Base-by-base conservation (phyloP, 257 asterid genomes). In the Penstemon newberryi region DNA sequence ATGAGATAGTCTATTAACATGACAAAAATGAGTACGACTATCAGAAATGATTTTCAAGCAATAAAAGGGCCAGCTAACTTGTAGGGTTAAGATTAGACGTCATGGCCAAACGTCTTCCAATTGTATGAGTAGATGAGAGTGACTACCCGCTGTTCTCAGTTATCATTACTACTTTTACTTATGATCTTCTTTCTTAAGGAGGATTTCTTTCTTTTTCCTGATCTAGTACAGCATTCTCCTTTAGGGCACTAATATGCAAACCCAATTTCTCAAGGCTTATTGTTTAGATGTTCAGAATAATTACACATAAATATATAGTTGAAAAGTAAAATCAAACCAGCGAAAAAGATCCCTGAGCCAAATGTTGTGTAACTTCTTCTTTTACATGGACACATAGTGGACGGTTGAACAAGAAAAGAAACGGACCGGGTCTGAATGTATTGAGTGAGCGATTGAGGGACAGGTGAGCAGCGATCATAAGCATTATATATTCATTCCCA, bases 261-360 rank as follows among this genome's bases (percentile, higher is more conserved):
- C 72, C 41, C 39, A 52, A 66, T 39, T 66, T 66, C 60, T 52
- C 39, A 66, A 19, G 59, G 43, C 37, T 49, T n/a, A 15, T 8
- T 39, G 9, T 50, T 46, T 39, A n/a, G n/a, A 66, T 39, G 12
- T 51, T 38, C 50, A 49, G 0, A 47, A 5, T 6, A 7, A 13
- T 37, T 60, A 41, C 0, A 8, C 13, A 38, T 41, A 40, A n/a
- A 36, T 12, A 36, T 1, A 55, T 5, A 55, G 33, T 3, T 25
- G 3, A 55, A 11, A 2, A 33, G 10, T 3, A 55, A 60, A 60
- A 60, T 60, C 5, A 58, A n/a, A 38, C 64, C 45, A 38, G 57
- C 9, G 19, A 8, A 8, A 38, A 36, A 7, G 18, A 7, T 3
- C 25, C 3, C 33, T n/a, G 7, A 5, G 6, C 33, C 12, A 13